Evolutionary conservation across 495 filamentous ascomycete genomes (phyloP).

Genomic region (Hyaloscypha variabilis): DNA sequence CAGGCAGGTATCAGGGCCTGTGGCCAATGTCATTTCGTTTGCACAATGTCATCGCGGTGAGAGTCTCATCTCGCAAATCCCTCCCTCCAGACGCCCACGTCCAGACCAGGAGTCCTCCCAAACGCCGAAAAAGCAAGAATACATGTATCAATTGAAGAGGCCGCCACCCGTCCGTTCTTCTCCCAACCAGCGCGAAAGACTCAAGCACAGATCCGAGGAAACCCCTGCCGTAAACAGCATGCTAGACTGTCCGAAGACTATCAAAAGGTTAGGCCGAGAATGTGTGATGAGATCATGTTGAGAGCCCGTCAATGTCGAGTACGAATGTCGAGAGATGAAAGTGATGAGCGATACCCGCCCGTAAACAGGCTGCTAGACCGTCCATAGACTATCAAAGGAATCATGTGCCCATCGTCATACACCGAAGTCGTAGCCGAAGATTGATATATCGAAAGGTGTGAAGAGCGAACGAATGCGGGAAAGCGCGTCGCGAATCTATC

Average conservation of each 20-base stretch:
- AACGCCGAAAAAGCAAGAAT: slow-evolving; percentile 20
- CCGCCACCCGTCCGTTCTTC: slow-evolving; percentile 15
- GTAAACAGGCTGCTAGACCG: slow-evolving; percentile 39
- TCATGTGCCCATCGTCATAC: slow-evolving; percentile 28
- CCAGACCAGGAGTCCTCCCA: slow-evolving; percentile 28
- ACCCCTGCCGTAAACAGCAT: slow-evolving; percentile 38
- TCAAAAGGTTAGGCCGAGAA: slow-evolving; percentile 31
- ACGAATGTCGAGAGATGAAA: slow-evolving; percentile 23
- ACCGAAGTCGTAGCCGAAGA: slow-evolving; percentile 19
- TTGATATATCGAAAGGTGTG: slow-evolving; percentile 23
- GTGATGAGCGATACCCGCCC: slow-evolving; percentile 34
- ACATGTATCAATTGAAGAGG: slow-evolving; percentile 12
- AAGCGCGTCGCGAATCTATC: slow-evolving; percentile 54
- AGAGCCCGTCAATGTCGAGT: slow-evolving; percentile 16
- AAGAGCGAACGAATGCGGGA: slow-evolving; percentile 16
- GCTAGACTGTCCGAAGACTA: slow-evolving; percentile 36
- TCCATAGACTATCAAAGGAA: slow-evolving; percentile 38
- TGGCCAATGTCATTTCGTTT: slow-evolving; percentile 22
- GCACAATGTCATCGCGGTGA: slow-evolving; percentile 21
- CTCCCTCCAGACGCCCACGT: slow-evolving; percentile 28
- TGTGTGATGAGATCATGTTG: slow-evolving; percentile 25
- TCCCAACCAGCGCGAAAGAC: slow-evolving; percentile 26
- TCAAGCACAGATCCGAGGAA: slow-evolving; percentile 21
- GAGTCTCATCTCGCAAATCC: slow-evolving; percentile 13
- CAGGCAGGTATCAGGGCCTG: slow-evolving; percentile 1